These are phyloP conservation scores for Candida insectalens DNA, from an alignment of 805 yeast species.

Conservation along the genomic window DNA sequence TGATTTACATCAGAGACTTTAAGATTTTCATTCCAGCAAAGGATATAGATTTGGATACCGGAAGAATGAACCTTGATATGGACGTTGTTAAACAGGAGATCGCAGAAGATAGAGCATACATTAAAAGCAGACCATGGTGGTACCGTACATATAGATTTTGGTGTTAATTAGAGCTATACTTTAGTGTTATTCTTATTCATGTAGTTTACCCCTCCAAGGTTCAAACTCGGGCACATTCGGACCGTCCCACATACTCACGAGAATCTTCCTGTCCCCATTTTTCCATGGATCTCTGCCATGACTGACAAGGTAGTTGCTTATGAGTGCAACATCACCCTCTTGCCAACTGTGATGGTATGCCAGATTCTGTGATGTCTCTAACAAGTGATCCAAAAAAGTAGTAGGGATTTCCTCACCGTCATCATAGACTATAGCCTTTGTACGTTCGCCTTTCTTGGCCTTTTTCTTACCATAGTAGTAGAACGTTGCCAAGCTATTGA, in stretches of 20 bases:
- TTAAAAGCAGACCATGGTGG: conserved; percentile 32
- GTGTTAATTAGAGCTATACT: conserved; percentile 32
- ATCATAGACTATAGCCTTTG: conserved; percentile 11
- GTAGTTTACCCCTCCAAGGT: neutral
- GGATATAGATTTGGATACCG: conserved; percentile 47
- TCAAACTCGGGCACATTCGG: conserved; percentile 2
- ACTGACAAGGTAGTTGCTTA: conserved; percentile 26
- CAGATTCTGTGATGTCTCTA: conserved; percentile 12
- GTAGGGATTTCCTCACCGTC: conserved; percentile 10
- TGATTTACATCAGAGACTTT: conserved; percentile 28
- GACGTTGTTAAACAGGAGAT: conserved; percentile 40
- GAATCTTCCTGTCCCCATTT: conserved; percentile 18
- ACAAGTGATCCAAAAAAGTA: conserved; percentile 11
- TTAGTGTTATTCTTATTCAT: too few species aligned
- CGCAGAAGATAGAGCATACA: conserved; percentile 35
- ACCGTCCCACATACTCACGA: conserved; percentile 29
- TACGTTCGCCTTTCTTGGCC: conserved; percentile 1
- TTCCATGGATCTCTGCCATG: conserved; percentile 26
- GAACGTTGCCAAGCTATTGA: conserved; percentile 19
- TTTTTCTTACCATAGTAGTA: conserved; percentile 6
- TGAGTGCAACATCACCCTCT: conserved; percentile 25
- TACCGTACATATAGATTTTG: conserved; percentile 39
- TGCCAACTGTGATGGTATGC: conserved; percentile 23
- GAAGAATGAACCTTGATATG: conserved; percentile 44
- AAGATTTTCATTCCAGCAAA: conserved; percentile 28